phyloP scores from a whole-genome alignment of 2,329 filamentous ascomycete species.

The Gnomoniopsis sp. region DNA sequence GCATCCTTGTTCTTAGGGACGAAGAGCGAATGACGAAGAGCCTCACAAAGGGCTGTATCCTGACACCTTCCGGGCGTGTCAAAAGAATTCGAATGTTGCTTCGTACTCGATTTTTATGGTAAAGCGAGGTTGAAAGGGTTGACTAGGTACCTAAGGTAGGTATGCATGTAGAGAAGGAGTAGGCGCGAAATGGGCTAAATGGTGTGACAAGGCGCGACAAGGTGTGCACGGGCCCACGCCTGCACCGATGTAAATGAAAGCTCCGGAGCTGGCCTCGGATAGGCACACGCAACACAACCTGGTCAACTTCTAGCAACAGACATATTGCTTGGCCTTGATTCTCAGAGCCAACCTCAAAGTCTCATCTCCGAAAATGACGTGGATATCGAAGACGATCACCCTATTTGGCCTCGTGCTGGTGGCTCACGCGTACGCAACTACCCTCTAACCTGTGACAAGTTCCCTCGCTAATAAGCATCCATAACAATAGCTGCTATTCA shows the following conservation, averaged over 20 bases:
- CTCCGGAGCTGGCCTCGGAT: no score
- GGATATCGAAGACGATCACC: conserved; percentile 68
- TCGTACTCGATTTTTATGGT: no score
- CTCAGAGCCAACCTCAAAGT: background rate
- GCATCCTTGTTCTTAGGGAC: background rate
- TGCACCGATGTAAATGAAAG: no score
- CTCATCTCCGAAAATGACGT: conserved; percentile 55
- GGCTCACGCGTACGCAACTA: conserved; percentile 72
- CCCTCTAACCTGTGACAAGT: conserved; percentile 1
- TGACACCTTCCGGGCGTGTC: background rate
- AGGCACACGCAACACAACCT: no score
- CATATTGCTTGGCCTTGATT: no score
- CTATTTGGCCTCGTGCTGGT: conserved; percentile 74
- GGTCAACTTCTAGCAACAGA: background rate
- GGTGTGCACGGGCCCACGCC: no score
- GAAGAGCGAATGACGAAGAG: background rate
- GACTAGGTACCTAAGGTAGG: no score
- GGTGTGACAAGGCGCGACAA: no score
- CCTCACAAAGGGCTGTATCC: background rate
- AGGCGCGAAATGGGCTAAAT: no score
- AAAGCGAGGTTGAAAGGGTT: no score
- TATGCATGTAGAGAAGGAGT: no score
- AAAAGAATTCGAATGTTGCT: no score
- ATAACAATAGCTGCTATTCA: conserved; percentile 76
- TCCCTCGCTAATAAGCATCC: conserved; percentile 18